Percentiles rank a stretch among this genome's conserved stretches.
Conservation (phyloP, 352 stramenopile genomes). For the Phytophthora sp. region DNA sequence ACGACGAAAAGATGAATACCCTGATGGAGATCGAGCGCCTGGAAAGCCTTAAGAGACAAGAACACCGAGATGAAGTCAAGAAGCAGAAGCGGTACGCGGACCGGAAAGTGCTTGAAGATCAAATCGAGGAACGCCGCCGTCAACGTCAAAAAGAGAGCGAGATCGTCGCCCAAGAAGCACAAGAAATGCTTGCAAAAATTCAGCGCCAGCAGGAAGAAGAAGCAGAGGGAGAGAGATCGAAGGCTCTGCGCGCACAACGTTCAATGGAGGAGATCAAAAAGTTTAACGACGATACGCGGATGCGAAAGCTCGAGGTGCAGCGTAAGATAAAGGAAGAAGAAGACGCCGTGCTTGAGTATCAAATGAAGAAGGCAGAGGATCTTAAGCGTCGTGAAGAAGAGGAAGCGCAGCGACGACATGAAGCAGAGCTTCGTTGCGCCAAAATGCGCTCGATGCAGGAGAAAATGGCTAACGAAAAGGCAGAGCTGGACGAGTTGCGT, state of each 20-base stretch:
- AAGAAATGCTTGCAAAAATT: constrained; percentile 90
- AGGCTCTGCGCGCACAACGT: constrained; percentile 57
- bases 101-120: constrained; percentile 89
- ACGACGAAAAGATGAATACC: constrained; percentile 94
- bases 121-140: constrained; percentile 68
- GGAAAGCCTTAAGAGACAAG: constrained; percentile 90
- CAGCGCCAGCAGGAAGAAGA: constrained; percentile 73
- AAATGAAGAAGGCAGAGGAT: constrained; percentile 78
- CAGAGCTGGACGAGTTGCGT: constrained; percentile 92
- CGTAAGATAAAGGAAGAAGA: constrained; percentile 85
- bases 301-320: constrained; percentile 61
- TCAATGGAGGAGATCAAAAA: constrained; percentile 77
- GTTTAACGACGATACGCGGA: constrained; percentile 68
- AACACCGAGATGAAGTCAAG: constrained; percentile 89
- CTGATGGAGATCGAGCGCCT: constrained; percentile 95
- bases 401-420: constrained; percentile 63
- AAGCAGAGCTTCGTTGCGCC: constrained; percentile 76
- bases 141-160: constrained; percentile 55
- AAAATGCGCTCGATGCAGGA: constrained; percentile 86
- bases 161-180: constrained; percentile 77
- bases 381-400: constrained; percentile 68
- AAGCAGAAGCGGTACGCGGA: constrained; percentile 86
- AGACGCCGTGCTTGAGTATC: constrained; percentile 69
- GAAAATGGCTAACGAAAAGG: constrained; percentile 86
- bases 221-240: constrained; percentile 72